Conservation (phyloP, 805 yeast species). For the Jamesozyma lodderae region DNA sequence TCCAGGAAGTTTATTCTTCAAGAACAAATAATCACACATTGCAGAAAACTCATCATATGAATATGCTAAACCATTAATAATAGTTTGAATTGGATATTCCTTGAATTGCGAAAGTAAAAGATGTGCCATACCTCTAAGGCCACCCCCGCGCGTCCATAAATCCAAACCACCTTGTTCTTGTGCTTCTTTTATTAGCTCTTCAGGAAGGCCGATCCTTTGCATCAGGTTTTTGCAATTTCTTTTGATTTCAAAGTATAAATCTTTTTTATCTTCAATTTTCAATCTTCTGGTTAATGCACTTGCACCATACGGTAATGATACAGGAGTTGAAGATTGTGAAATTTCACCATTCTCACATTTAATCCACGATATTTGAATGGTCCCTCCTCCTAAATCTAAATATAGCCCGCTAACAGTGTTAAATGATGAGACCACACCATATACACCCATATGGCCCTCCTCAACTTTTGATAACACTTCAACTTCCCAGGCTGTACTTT, state of each 20-base stretch:
- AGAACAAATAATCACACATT: conserved; percentile 42
- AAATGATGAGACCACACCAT: conserved; percentile 68
- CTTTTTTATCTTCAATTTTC: conserved; percentile 40
- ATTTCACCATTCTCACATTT: conserved; percentile 47
- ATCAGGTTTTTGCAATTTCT: conserved; percentile 40
- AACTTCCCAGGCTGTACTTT: conserved; percentile 61
- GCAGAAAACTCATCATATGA: conserved; percentile 43
- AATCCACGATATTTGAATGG: conserved; percentile 64
- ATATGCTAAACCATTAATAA: conserved; percentile 60
- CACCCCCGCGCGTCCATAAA: conserved; percentile 66
- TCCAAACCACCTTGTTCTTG: conserved; percentile 50
- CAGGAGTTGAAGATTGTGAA: conserved; percentile 46
- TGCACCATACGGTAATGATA: conserved; percentile 66
- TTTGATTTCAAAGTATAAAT: conserved; percentile 45
- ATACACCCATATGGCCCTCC: conserved; percentile 60
- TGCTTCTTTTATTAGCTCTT: conserved; percentile 42
- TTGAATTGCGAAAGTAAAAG: conserved; percentile 42
- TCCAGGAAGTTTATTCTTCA: conserved; percentile 42
- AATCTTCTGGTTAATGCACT: conserved; percentile 54
- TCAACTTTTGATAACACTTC: conserved; percentile 49
- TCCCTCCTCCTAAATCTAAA: conserved; percentile 69
- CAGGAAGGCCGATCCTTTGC: conserved; percentile 44
- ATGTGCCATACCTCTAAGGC: conserved; percentile 62
- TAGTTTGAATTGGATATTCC: conserved; percentile 59
- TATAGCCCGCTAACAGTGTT: conserved; percentile 57